phyloP scores from a whole-genome alignment of 129 eudicot species.

The Tagetes erecta region DNA sequence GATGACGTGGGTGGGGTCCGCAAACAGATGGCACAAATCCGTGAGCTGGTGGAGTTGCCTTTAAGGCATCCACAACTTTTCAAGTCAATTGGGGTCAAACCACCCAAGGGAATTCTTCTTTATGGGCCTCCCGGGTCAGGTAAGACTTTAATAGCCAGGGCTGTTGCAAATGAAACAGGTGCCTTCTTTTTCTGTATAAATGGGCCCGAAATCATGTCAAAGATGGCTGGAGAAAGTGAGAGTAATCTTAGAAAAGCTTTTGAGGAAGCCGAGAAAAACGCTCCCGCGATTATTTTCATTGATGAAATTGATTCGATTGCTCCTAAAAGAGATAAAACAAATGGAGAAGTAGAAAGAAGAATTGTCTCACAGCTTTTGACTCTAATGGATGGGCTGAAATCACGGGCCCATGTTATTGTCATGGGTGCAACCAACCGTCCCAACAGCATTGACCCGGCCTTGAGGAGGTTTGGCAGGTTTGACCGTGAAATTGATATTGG shows the following conservation, averaged over 20 bases:
- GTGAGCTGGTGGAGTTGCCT: slow-evolving; percentile 92
- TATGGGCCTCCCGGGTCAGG: slow-evolving; percentile 99
- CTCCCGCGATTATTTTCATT: slow-evolving; percentile 82
- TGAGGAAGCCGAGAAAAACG: slow-evolving; percentile 94
- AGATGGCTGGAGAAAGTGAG: slow-evolving; percentile 98
- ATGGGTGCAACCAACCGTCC: slow-evolving; percentile 98
- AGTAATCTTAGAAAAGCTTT: slow-evolving; percentile 92
- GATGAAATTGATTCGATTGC: slow-evolving; percentile 98
- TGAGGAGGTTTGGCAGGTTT: slow-evolving; percentile 92
- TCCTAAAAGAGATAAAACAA: slow-evolving; percentile 87
- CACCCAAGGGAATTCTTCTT: slow-evolving; percentile 89
- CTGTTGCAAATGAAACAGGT: slow-evolving; percentile 96
- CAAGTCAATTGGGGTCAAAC: slow-evolving; percentile 92
- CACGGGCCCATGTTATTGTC: slow-evolving; percentile 94
- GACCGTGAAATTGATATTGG: slow-evolving; percentile 95
- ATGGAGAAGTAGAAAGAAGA: slow-evolving; percentile 96
- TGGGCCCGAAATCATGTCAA: slow-evolving; percentile 96
- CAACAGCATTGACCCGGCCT: slow-evolving; percentile 93
- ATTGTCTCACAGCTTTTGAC: slow-evolving; percentile 94
- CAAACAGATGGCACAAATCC: slow-evolving; percentile 98
- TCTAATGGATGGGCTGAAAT: slow-evolving; percentile 88
- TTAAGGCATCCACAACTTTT: slow-evolving; percentile 91
- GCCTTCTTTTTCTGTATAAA: slow-evolving; percentile 92
- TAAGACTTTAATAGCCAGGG: slow-evolving; percentile 87
- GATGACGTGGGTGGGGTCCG: slow-evolving; percentile 99